phyloP scores from a whole-genome alignment of 805 yeast genomes.

The Kodamaea laetipori region DNA sequence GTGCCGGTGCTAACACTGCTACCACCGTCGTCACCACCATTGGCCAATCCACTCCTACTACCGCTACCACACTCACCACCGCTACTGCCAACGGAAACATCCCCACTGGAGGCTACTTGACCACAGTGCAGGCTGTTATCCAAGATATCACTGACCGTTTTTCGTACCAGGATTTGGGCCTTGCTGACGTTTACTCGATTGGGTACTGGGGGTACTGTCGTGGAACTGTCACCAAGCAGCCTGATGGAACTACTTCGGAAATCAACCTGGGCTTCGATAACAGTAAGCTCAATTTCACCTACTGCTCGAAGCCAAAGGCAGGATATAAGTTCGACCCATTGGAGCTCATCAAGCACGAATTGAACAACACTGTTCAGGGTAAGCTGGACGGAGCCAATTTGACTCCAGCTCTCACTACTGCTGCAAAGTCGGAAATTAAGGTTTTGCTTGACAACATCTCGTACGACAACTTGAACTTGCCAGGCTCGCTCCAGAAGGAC shows the following conservation, averaged over 20 bases:
- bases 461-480: slow-evolving; percentile 47
- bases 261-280: slow-evolving; percentile 27
- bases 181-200: slow-evolving; percentile 42
- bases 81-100: slow-evolving; percentile 13
- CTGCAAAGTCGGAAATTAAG: slow-evolving; percentile 21
- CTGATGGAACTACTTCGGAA: neutral
- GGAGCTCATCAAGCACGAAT: slow-evolving; percentile 33
- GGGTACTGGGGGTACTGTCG: slow-evolving; percentile 48
- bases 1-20: neutral
- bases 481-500: slow-evolving; percentile 53
- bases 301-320: slow-evolving; percentile 57
- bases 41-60: neutral
- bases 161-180: slow-evolving; percentile 35
- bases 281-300: slow-evolving; percentile 35
- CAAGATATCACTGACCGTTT: slow-evolving; percentile 22
- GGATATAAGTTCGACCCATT: slow-evolving; percentile 61
- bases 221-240: slow-evolving; percentile 22
- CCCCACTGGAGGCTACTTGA: slow-evolving; percentile 12
- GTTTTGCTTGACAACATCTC: slow-evolving; percentile 26
- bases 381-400: slow-evolving; percentile 27
- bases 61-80: slow-evolving; percentile 3
- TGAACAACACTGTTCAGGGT: slow-evolving; percentile 28
- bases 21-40: neutral
- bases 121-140: slow-evolving; percentile 21
- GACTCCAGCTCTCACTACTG: slow-evolving; percentile 17